Base-by-base conservation (phyloP, 1,284 basidiomycete species). In the Pholiota adiposa region DNA sequence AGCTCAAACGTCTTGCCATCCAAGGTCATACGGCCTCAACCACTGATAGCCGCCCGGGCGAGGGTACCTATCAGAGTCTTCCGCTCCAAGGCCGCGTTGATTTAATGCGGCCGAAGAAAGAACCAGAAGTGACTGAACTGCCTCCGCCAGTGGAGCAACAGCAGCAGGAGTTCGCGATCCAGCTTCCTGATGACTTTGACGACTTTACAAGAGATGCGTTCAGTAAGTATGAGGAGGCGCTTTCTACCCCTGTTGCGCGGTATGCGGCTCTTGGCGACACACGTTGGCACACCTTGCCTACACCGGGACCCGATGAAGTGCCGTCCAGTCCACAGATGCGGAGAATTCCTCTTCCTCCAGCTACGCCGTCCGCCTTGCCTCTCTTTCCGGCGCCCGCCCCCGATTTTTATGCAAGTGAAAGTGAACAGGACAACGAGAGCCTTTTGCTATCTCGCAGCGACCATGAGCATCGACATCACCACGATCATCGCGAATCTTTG, bases 31-130 rank as follows among this genome's bases (percentile, higher is more conserved):
- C 72, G 51, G 67, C 74, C 9, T 66, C 72, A 18, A 66, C 61
- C 40, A 46, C 60, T 18, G 61, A 29, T 67, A 50, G 60, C 41
- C 62, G 54, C 31, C 57, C 75, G 54, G 81, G 80, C 14, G 84
- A 88, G 65, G 92, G 90, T n/a, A 82, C 86, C 62, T 96, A 96
- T 69, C 80, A 78, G 40, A 89, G 85, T 54, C 70, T 96, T 72
- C 95, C 96, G 4, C 78, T 97, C 23, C 91, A 94, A 53, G 95
- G 95, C 1, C 84, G 94, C 48, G 80, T 94, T 55, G 93, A 95
- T 71, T 77, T 97, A 64, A 90, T 97, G 80, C 83, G 87, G 33
- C 91, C 86, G 1, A 78, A 75, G 64, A 79, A 74, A 56, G 67
- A 71, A 57, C 60, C 54, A 60, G 67, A 63, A 43, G 43, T 49